Conservation (phyloP, 495 filamentous ascomycete species). For the Pyrenopolyporus hunteri region DNA sequence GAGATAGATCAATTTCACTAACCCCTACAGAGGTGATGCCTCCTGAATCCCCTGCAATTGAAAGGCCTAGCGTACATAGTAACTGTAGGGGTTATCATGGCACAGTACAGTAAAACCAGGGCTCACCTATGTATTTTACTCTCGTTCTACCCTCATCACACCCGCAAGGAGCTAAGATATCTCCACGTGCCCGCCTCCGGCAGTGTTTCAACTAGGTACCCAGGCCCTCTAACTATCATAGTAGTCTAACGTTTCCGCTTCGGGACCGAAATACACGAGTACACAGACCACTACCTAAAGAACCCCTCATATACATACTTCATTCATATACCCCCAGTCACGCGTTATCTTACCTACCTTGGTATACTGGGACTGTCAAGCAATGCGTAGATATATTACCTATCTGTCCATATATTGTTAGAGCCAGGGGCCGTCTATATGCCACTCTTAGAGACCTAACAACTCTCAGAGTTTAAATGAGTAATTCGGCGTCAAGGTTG, state of each 20-base stretch:
- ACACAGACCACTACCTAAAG: too few species aligned
- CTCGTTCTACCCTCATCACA: not conserved
- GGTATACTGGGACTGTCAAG: not conserved
- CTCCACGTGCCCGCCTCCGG: slow-evolving; percentile 1
- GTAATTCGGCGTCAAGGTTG: too few species aligned
- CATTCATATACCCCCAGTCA: too few species aligned
- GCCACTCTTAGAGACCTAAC: slow-evolving; percentile 29
- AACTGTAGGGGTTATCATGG: not conserved
- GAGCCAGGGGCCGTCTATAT: slow-evolving; percentile 20
- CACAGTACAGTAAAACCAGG: not conserved
- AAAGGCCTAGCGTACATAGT: not conserved
- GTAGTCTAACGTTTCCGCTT: not conserved
- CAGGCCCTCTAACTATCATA: too few species aligned
- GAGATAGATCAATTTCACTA: not conserved
- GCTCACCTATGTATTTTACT: too few species aligned
- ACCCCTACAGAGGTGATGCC: not conserved
- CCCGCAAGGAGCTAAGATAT: not conserved
- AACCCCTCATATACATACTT: too few species aligned
- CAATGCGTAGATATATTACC: not conserved
- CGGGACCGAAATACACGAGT: slow-evolving; percentile 17
- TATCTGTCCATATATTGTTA: not conserved
- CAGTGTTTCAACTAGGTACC: too few species aligned
- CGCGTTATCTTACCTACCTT: too few species aligned
- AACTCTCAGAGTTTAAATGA: not conserved
- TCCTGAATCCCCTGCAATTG: slow-evolving; percentile 15